Evolutionary conservation across 2,329 filamentous ascomycete species (phyloP), one percentile per base, ranked within the genome.

Genomic region (Hypoxylon sp.): DNA sequence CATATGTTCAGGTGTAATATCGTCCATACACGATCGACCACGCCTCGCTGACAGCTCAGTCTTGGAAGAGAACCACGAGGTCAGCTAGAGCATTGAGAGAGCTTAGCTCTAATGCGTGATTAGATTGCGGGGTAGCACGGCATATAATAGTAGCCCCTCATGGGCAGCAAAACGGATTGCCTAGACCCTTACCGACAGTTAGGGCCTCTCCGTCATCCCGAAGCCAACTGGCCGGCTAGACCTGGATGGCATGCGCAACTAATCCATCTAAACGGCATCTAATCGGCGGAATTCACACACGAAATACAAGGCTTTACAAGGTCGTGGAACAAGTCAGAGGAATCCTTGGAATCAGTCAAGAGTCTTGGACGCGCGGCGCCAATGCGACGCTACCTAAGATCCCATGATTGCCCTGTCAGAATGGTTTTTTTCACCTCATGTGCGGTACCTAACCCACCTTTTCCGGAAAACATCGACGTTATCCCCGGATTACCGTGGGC

Each of bases 41-140:
- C 60, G 68, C 65, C 66, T 69, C 67, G 66, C 59, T 65, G 58
- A 65, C 64, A 65, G 67, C 67, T 65, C 60, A 61, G 57, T 57
- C 64, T 60, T 60, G 49, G 53, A 32, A 64, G 55, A 25, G 46
- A 64, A 56, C 60, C 65, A 70, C 65, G 68, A 66, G 68, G 68
- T 43, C 62, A 68, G 65, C 65, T 70, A 61, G 48, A 53, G 23
- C 23, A 23, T 23, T 2, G 56, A 30, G 30, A 50, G 21, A 60
- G 66, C 57, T 69, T 53, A 36, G 59, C 50, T 59, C 41, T 30
- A 45, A 59, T 48, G 56, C 57, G 58, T 52, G 63, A 60, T 65
- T 70, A 69, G 52, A 67, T 71, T 71, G 70, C 70, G 70, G 68
- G 70, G 70, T 72, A 71, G 61, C 52, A 72, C 70, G 66, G 66